Evolutionary conservation across 176 grass and related monocot genomes (phyloP), one percentile per base, ranked within the genome.

Genomic region (Oryza coarctata): DNA sequence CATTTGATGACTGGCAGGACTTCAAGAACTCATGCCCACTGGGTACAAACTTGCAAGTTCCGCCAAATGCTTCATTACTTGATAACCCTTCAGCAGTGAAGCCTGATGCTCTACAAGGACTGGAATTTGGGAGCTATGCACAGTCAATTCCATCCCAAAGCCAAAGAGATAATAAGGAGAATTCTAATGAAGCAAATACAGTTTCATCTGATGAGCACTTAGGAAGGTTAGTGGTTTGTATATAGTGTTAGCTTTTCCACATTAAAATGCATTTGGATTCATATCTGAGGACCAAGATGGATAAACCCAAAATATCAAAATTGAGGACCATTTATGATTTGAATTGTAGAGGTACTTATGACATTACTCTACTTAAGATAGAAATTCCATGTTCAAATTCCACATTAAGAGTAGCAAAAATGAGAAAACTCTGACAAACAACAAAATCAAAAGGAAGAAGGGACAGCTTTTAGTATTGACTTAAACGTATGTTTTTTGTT

Each of bases 1-100:
- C 85, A 70, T 88, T 89, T 33, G 87, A 95, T 73, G 82, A 83
- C 65, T 93, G 92, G 90, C 84, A 84, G 77, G 79, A 84, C 84
- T 90, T 93, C 65, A 70, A 83, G 68, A 84, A 81, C 66, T 77
- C 81, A 15, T 3, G 63, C 57, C 82, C 75, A 33, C 28, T 71
- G 62, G 58, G 72, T 77, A 74, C 70, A 86, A 83, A 61, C 61
- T 62, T 78, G 74, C 88, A 75, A 58, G 49, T 32, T 77, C 63
- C 5, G 15, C 75, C 89, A 77, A 45, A 36, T 77, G 65, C 72
- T 77, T 71, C 71, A 38, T 81, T 84, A 69, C 40, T 84, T 81
- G 65, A 81, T 70, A 74, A 30, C 22, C 29, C 70, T 44, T 73
- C 57, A 36, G 68, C 26, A 83, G 77, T 49, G 57, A 45, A 39